These are phyloP conservation scores for Epichloe amarillans DNA, from an alignment of 2,329 filamentous ascomycete species.

Conservation along the genomic window DNA sequence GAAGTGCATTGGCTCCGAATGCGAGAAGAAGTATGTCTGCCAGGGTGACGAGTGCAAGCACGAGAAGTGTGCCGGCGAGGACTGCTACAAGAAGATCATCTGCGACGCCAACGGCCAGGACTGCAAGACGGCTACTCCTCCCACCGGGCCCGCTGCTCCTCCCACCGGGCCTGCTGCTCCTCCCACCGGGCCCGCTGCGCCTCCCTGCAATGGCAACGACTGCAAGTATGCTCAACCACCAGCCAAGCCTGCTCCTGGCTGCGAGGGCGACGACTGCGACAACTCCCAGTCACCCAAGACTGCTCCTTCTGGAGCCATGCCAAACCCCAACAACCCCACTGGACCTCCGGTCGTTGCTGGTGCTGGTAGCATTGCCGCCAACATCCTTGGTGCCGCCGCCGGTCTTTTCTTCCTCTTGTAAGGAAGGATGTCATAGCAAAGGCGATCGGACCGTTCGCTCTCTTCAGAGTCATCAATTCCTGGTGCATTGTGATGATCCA, in stretches of 20 bases:
- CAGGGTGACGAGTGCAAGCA: slow-evolving; percentile 17
- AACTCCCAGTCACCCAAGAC: neutral
- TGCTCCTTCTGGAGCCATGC: neutral
- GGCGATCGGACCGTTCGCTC: neutral
- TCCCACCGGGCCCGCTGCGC: neutral
- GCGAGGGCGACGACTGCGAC: neutral
- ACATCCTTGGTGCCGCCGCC: slow-evolving; percentile 12
- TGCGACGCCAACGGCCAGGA: slow-evolving; percentile 13
- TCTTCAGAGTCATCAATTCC: neutral
- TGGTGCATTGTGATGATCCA: neutral
- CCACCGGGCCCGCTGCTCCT: slow-evolving; percentile 1
- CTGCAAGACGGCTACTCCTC: slow-evolving; percentile 8
- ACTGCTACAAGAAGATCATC: slow-evolving; percentile 18
- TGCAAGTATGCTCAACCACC: neutral
- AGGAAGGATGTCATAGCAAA: neutral
- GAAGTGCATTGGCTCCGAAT: slow-evolving; percentile 16
- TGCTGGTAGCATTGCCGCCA: slow-evolving; percentile 9
- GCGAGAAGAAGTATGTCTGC: slow-evolving; percentile 22
- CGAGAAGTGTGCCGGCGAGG: slow-evolving; percentile 15
- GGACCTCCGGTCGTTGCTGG: slow-evolving; percentile 8
- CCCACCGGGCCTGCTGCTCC: neutral
- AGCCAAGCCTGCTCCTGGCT: neutral
- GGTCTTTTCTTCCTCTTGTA: slow-evolving; percentile 13
- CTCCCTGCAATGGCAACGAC: slow-evolving; percentile 3
- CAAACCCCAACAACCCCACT: neutral